Evolutionary conservation across 345 rosid genomes (phyloP).

Genomic region (Aquilaria yunnanensis): DNA sequence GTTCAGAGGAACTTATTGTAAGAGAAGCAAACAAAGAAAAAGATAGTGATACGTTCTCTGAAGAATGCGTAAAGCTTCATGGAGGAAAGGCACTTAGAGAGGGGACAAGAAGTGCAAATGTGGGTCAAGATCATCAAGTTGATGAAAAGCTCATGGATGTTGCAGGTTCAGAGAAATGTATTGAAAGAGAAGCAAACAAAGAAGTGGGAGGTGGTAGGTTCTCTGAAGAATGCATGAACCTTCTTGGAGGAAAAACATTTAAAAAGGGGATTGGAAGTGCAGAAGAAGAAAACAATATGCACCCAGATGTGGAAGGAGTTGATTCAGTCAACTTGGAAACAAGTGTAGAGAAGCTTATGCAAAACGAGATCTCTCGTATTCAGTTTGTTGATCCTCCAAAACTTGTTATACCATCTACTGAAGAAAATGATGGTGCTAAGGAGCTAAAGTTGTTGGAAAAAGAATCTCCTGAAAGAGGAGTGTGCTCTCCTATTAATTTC

Average conservation of each 20-base stretch:
- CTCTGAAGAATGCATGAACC: slow-evolving; percentile 10
- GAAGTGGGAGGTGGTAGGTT: slow-evolving; percentile 8
- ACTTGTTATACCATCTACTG: slow-evolving; percentile 15
- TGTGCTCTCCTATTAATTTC: neutral
- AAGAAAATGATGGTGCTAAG: slow-evolving; percentile 24
- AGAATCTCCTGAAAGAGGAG: too few relatives aligned
- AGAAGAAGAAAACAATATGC: slow-evolving; percentile 15
- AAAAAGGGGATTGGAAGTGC: neutral
- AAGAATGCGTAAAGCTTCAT: slow-evolving; percentile 8
- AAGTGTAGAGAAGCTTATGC: slow-evolving; percentile 36
- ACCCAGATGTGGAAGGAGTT: slow-evolving; percentile 8
- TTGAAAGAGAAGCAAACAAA: slow-evolving; percentile 10
- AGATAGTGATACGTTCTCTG: slow-evolving; percentile 8
- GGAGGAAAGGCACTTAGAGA: too few relatives aligned
- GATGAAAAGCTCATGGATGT: slow-evolving; percentile 9
- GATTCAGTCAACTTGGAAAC: slow-evolving; percentile 18
- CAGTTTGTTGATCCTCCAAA: slow-evolving; percentile 17
- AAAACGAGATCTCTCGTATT: slow-evolving; percentile 1
- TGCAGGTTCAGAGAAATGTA: slow-evolving; percentile 9
- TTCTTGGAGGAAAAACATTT: slow-evolving; percentile 1
- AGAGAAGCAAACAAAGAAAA: slow-evolving; percentile 15
- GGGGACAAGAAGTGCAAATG: too few relatives aligned
- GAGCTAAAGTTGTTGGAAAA: slow-evolving; percentile 7
- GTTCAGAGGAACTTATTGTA: slow-evolving; percentile 7
- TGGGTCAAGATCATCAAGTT: slow-evolving; percentile 5